Evolutionary conservation across 2,329 filamentous ascomycete genomes (phyloP).

Genomic region (Juglanconis juglandina): DNA sequence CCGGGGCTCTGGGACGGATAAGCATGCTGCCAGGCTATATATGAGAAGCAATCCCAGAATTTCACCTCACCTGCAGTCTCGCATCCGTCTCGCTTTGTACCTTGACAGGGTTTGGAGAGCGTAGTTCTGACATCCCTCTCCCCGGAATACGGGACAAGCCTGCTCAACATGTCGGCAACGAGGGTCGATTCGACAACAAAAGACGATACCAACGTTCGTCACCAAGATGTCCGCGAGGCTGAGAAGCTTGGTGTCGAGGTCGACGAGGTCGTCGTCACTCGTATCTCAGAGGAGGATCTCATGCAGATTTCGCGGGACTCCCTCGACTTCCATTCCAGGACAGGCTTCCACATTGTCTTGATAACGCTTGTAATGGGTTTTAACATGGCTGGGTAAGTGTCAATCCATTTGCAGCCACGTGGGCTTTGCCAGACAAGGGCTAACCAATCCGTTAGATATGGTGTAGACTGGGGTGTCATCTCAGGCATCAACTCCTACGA

Average conservation of each 20-base stretch:
- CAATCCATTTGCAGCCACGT: background rate
- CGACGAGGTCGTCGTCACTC: conserved; percentile 42
- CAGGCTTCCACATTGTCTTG: conserved; percentile 37
- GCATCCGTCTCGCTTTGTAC: background rate
- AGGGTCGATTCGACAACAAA: conserved; percentile 12
- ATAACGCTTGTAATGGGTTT: conserved; percentile 45
- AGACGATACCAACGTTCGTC: conserved; percentile 20
- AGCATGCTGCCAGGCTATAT: conserved; percentile 8
- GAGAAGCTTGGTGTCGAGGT: conserved; percentile 33
- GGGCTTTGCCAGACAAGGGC: background rate
- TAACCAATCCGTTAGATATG: conserved; percentile 27
- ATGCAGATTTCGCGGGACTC: conserved; percentile 38
- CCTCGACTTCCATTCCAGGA: conserved; percentile 36
- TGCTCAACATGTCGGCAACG: conserved; percentile 18
- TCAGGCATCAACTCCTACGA: conserved; percentile 41
- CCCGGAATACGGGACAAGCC: background rate
- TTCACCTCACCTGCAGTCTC: background rate
- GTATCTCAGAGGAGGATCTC: conserved; percentile 44
- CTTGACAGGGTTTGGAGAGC: background rate
- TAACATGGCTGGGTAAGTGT: conserved; percentile 37
- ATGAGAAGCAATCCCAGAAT: background rate
- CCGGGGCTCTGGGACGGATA: background rate
- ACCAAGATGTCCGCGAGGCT: conserved; percentile 28
- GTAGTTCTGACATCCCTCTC: background rate
- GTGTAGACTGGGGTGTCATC: conserved; percentile 49